Evolutionary conservation across 1,284 basidiomycete species (phyloP).

Genomic region (Ceratobasidium sp.): DNA sequence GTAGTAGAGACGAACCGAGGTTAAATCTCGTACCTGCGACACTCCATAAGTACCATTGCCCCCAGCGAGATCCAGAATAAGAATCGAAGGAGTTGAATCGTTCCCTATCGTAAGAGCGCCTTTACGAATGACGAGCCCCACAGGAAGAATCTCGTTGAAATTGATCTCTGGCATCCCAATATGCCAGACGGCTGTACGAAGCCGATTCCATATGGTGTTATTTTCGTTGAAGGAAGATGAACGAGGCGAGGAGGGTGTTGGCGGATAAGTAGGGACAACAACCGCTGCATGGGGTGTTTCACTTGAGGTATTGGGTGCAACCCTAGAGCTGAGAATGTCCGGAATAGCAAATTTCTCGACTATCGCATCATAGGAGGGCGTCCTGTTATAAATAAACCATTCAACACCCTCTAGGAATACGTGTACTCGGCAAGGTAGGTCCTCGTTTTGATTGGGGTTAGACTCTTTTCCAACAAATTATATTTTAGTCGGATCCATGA

Average conservation of each 20-base stretch:
- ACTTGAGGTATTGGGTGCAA: slow-evolving; percentile 6
- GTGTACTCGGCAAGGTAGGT: slow-evolving; percentile 80
- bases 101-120: slow-evolving; percentile 88
- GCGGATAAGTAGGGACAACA: slow-evolving; percentile 50
- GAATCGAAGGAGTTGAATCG: slow-evolving; percentile 80
- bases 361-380: slow-evolving; percentile 87
- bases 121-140: slow-evolving; percentile 78
- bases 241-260: slow-evolving; percentile 46
- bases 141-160: slow-evolving; percentile 81
- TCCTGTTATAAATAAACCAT: slow-evolving; percentile 91
- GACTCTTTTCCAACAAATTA: slow-evolving; percentile 4
- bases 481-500: background rate
- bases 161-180: slow-evolving; percentile 76
- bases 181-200: slow-evolving; percentile 47
- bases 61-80: slow-evolving; percentile 81
- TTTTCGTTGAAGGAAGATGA: slow-evolving; percentile 36
- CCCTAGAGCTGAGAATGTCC: slow-evolving; percentile 1
- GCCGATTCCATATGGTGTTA: slow-evolving; percentile 32
- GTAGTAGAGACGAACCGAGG: slow-evolving; percentile 1
- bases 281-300: slow-evolving; percentile 48
- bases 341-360: slow-evolving; percentile 69
- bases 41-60: slow-evolving; percentile 80
- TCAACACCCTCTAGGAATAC: slow-evolving; percentile 85
- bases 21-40: slow-evolving; percentile 70
- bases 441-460: slow-evolving; percentile 50